These are phyloP conservation scores for Chloranthus sessilifolius DNA, from an alignment of 164 flowering plant genomes.

Conservation along the genomic window DNA sequence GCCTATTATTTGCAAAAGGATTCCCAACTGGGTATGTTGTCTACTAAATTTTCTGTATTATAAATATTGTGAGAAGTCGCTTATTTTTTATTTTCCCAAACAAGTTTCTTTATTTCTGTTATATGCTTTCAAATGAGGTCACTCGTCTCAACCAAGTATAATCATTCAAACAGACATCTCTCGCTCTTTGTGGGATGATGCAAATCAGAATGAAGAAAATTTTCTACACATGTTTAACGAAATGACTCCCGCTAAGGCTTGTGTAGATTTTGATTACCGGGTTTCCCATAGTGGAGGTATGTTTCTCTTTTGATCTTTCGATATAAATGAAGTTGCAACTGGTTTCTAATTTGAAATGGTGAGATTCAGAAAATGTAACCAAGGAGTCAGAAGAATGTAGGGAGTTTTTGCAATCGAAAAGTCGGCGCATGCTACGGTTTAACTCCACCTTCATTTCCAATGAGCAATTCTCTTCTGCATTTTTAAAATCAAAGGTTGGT, in stretches of 20 bases:
- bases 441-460: conserved; percentile 31
- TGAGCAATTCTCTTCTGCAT: conserved; percentile 40
- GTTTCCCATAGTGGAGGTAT: conserved; percentile 32
- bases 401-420: conserved; percentile 57
- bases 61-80: neutral
- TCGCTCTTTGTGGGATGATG: conserved; percentile 39
- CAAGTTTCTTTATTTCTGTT: neutral
- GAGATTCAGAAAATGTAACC: conserved; percentile 37
- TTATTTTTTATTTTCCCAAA: neutral
- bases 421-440: conserved; percentile 81
- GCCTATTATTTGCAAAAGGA: conserved; percentile 34
- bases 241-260: conserved; percentile 76
- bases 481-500: conserved; percentile 52
- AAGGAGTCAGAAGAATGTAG: conserved; percentile 37
- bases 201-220: conserved; percentile 42
- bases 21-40: conserved; percentile 33
- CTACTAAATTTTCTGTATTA: neutral
- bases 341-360: conserved; percentile 7
- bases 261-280: conserved; percentile 58
- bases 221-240: conserved; percentile 57
- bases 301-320: neutral
- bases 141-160: neutral
- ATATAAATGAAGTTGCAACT: neutral
- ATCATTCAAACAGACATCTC: conserved; percentile 32
- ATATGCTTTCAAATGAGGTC: neutral